Base-by-base conservation (phyloP, 148 eudicot genomes). In the Rhododendron henanense region DNA sequence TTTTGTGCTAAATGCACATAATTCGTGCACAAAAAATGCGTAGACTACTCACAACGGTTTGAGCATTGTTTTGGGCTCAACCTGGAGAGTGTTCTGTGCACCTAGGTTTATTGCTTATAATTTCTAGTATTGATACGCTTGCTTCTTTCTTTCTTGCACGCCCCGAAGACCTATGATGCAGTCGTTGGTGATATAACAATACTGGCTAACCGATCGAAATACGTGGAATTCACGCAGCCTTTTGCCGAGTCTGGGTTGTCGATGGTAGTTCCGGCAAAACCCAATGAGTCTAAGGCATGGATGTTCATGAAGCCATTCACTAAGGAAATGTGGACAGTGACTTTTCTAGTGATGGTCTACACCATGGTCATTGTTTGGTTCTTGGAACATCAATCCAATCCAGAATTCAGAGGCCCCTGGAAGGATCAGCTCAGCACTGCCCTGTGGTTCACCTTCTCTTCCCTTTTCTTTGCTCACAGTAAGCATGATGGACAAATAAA, bases 391-490 rank as follows among this genome's bases (percentile, higher is more conserved):
- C 81, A 77, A 63, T 31, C 51, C 35, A 88, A 90, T 41, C 51
- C 53, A 0, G 89, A 81, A 11, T 88, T 89, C 45, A 83, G 81
- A 45, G 93, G 90, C 5, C 35, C 87, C 6, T 83, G 85, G 90
- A 87, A 35, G 51, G 57, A 87, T 31, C 91, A 91, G 39, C 85
- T 91, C 1, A 82, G 87, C 79, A 85, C 80, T 35, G 85, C 87
- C 8, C 37, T 84, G 9, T 88, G 90, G 90, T 91, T 89, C 85
- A 85, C 89, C 7, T 81, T 87, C 88, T 31, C 78, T 76, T 87
- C 91, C 41, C 86, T 91, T 35, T 88, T 86, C 88, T 89, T 88
- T 44, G 86, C 93, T 44, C 93, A 88, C 25, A 59, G 93, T 91
- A 81, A 91, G 91, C 84, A 59, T 81, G 10, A 6, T 33, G 23